Evolutionary conservation across 2,329 filamentous ascomycete genomes (phyloP), one percentile per base, ranked within the genome.

Genomic region (Erysiphe pulchra): DNA sequence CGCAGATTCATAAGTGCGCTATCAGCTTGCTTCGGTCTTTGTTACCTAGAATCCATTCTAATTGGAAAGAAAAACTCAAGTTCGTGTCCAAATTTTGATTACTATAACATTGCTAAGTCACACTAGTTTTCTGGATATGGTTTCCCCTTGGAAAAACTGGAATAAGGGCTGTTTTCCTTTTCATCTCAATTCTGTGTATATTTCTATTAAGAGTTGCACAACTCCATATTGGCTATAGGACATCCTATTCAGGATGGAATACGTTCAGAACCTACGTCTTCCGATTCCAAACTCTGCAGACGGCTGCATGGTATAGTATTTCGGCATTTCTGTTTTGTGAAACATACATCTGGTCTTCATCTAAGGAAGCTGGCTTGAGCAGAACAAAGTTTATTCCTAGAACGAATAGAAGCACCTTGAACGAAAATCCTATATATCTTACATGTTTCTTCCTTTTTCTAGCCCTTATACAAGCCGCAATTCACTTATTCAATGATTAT

Each of bases 161-260:
- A 48, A 61, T 92, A 46, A 79, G 85, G 53, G 72, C 83, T 6
- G 58, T 77, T 14, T 68, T 84, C 50, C 71, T 94, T 51, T 87
- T 86, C 63, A 64, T 80, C 50, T 79, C 77, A 53, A 75, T 74
- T 49, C 71, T 94, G 48, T 66, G 75, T 47, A 70, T 94, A 52
- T 81, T 92, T 62, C 70, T 93, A 53, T 71, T 94, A 45, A 82
- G 86, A 56, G 83, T 94, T 55, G 76, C 80, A 40, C 79, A 86
- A 59, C 76, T 85, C 61, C 83, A 87, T 57, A 69, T 80, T 50
- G 80, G 80, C 53, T 60, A 71, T 48, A 71, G 80, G 57, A 86
- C 80, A 16, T 78, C 80, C 36, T 65, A 68, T 47, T 83, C 80
- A 4, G 69, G 73, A 42, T 67, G 78, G 53, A 66, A 78, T 48